phyloP scores from a whole-genome alignment of 2,329 filamentous ascomycete genomes.

The Pseudogymnoascus sp. region DNA sequence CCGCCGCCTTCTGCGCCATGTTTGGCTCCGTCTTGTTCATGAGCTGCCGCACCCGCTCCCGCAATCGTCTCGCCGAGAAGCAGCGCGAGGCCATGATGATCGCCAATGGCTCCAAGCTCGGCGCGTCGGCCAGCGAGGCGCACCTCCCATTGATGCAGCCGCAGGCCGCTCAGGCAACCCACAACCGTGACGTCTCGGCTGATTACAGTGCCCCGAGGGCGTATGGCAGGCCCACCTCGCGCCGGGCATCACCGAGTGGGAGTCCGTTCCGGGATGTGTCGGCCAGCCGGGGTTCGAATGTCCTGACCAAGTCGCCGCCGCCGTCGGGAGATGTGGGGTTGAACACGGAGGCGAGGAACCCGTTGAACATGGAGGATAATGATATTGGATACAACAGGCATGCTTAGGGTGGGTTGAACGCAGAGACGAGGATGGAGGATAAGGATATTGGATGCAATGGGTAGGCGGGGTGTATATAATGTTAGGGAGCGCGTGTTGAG shows the following conservation, averaged over 20 bases:
- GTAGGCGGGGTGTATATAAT: background rate
- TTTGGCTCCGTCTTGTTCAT: constrained; percentile 6
- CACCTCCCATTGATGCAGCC: constrained; percentile 2
- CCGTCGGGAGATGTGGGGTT: background rate
- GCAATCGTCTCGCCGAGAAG: background rate
- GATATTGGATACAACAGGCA: constrained; percentile 5
- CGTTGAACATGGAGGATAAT: constrained; percentile 1
- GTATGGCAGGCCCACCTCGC: background rate
- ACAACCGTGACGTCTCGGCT: background rate
- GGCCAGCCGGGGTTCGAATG: background rate
- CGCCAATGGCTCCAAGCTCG: background rate
- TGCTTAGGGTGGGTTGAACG: background rate
- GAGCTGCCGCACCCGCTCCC: constrained; percentile 3
- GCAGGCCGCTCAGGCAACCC: background rate
- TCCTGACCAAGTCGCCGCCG: background rate
- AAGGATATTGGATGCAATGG: background rate
- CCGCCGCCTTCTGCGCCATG: constrained; percentile 2
- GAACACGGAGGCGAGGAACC: background rate
- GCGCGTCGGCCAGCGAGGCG: background rate
- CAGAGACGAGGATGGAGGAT: background rate
- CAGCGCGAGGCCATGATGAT: constrained; percentile 2
- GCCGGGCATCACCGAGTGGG: background rate
- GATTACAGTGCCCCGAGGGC: background rate
- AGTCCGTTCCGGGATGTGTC: constrained; percentile 3
- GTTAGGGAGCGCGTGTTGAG: background rate